Percentiles rank a stretch among this genome's conserved stretches.
phyloP scores from a whole-genome alignment of 2,329 filamentous ascomycete genomes.

The Phaeosphaeria sp. region DNA sequence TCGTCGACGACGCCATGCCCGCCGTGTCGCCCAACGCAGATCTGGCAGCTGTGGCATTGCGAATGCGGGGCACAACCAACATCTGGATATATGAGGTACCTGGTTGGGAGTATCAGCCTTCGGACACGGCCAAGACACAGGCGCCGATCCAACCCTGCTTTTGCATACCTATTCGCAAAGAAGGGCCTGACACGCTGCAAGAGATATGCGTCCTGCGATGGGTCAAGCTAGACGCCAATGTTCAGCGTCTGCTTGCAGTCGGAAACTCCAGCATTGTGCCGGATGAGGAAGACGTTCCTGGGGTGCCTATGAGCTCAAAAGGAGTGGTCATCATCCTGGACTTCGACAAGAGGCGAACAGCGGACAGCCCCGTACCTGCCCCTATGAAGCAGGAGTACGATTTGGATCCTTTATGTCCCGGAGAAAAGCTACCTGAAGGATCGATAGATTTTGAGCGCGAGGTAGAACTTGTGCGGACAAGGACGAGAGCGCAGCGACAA shows the following conservation, averaged over 20 bases:
- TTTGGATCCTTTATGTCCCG: constrained; percentile 45
- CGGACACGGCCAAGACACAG: constrained; percentile 29
- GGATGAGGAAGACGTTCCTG: constrained; percentile 32
- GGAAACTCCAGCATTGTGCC: constrained; percentile 41
- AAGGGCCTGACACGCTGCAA: constrained; percentile 39
- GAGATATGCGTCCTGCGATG: constrained; percentile 47
- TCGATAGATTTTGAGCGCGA: constrained; percentile 50
- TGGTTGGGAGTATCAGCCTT: constrained; percentile 42
- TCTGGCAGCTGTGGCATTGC: constrained; percentile 47
- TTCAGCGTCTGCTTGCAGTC: constrained; percentile 47
- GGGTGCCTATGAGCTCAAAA: constrained; percentile 39
- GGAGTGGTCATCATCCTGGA: constrained; percentile 48
- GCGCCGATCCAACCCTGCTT: constrained; percentile 47
- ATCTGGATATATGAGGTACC: constrained; percentile 50
- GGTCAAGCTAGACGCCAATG: constrained; percentile 36
- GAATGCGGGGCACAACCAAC: constrained; percentile 46
- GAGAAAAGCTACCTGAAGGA: constrained; percentile 48
- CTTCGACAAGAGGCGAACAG: constrained; percentile 42
- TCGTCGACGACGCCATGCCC: constrained; percentile 50
- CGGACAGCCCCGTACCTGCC: constrained; percentile 24
- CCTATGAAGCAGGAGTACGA: constrained; percentile 44
- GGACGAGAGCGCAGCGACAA: constrained; percentile 46
- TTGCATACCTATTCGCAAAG: constrained; percentile 43
- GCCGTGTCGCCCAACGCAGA: constrained; percentile 48
- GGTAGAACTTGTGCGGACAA: constrained; percentile 48